Percentiles rank a stretch among this genome's conserved stretches.
These are phyloP conservation scores for Nissolia schottii DNA, from an alignment of 306 rosid species.

Conservation along the genomic window DNA sequence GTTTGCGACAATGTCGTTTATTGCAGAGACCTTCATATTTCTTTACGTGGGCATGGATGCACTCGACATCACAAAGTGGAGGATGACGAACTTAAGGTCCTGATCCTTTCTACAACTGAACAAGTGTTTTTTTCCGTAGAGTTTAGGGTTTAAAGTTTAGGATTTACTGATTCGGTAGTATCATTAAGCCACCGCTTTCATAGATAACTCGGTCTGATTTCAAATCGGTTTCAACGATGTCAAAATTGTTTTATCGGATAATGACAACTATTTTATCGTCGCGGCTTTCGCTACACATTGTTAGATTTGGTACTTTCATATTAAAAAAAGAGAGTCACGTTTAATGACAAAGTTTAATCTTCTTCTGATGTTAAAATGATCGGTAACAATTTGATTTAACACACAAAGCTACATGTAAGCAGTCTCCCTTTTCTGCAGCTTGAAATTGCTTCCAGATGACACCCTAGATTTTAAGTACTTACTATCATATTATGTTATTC, in stretches of 20 bases:
- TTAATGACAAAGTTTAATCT: neutral
- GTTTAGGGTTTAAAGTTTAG: neutral
- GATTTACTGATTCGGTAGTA: neutral
- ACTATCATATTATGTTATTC: neutral
- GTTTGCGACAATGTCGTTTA: conserved; percentile 83
- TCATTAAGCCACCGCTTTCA: neutral
- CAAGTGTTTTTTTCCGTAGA: neutral
- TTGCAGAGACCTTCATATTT: conserved; percentile 88
- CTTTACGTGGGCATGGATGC: conserved; percentile 97
- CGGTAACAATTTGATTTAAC: neutral
- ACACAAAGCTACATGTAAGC: neutral
- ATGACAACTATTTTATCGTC: no score
- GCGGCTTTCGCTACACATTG: no score
- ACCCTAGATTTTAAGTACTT: neutral
- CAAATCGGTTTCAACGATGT: neutral
- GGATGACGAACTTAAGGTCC: conserved; percentile 66
- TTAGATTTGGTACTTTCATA: neutral
- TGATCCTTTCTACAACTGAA: neutral
- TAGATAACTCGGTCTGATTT: neutral
- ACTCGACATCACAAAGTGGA: conserved; percentile 87
- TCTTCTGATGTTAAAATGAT: neutral
- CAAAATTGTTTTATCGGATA: no score
- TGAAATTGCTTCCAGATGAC: neutral
- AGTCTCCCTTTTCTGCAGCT: neutral
- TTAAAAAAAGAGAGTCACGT: neutral